phyloP scores from a whole-genome alignment of 192 early-diverging fungal species.

The Chytriomyces sp. region DNA sequence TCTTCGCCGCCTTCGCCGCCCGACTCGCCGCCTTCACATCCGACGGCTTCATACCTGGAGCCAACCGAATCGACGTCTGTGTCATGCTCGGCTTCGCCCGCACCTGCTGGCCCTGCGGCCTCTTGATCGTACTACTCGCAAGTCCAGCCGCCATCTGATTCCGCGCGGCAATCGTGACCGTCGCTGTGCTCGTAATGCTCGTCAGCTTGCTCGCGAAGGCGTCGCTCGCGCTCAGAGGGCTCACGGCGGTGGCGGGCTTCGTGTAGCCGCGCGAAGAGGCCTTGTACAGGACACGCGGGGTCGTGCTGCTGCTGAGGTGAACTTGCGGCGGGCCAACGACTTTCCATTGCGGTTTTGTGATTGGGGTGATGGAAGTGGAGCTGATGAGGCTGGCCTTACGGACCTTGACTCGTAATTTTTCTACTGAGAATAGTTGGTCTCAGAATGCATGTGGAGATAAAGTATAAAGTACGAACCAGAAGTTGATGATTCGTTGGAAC shows the following conservation, averaged over 20 bases:
- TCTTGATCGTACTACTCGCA: neutral
- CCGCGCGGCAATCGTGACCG: slow-evolving; percentile 22
- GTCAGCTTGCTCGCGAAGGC: slow-evolving; percentile 21
- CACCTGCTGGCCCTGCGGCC: neutral
- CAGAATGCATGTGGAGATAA: neutral
- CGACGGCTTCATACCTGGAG: neutral
- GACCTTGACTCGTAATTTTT: neutral
- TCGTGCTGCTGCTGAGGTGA: neutral
- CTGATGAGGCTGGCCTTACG: slow-evolving; percentile 11
- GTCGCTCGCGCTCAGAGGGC: neutral
- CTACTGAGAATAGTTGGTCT: too few species aligned
- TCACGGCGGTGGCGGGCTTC: neutral
- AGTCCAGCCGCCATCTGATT: slow-evolving; percentile 25
- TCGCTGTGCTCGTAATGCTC: slow-evolving; percentile 21
- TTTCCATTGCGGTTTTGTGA: slow-evolving; percentile 22
- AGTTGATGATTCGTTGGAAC: neutral
- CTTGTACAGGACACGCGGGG: slow-evolving; percentile 20
- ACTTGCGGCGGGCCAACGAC: neutral
- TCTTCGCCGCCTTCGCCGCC: neutral
- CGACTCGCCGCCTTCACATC: neutral
- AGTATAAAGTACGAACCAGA: neutral
- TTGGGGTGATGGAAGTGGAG: slow-evolving; percentile 27
- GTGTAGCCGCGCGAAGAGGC: slow-evolving; percentile 5
- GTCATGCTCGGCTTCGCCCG: slow-evolving; percentile 17
- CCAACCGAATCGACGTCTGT: slow-evolving; percentile 20